These are phyloP conservation scores for Quillaja saponaria DNA, from an alignment of 306 rosid genomes.

Conservation along the genomic window DNA sequence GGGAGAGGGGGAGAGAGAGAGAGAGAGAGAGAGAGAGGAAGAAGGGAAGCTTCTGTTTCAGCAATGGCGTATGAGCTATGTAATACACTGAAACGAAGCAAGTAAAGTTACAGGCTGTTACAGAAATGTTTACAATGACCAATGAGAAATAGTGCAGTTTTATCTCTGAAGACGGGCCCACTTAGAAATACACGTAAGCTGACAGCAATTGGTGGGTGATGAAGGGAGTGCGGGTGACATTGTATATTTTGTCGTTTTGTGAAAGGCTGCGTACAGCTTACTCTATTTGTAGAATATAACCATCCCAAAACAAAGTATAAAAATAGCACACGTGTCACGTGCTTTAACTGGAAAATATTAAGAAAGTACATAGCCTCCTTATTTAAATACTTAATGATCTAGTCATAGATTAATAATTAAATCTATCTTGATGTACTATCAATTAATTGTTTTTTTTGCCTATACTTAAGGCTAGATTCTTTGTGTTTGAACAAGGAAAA, in stretches of 20 bases:
- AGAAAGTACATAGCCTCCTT: constrained; percentile 18
- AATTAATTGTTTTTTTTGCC: no score
- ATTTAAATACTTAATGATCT: neutral
- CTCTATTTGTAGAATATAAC: neutral
- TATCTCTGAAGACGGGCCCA: constrained; percentile 3
- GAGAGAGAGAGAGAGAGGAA: constrained; percentile 8
- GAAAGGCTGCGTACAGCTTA: neutral
- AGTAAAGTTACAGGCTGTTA: constrained; percentile 17
- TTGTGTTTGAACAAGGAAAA: no score
- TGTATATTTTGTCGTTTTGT: neutral
- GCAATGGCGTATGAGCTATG: neutral
- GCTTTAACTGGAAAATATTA: constrained; percentile 31
- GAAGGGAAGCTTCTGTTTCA: constrained; percentile 44
- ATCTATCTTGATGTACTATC: no score
- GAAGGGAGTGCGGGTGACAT: neutral
- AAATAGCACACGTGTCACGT: constrained; percentile 32
- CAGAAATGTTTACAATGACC: neutral
- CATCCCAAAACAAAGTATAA: neutral
- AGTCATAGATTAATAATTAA: constrained; percentile 11
- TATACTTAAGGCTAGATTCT: no score
- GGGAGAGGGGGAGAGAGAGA: constrained; percentile 29
- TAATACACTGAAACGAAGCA: neutral
- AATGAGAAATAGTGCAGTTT: neutral
- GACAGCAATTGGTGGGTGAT: neutral
- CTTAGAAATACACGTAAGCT: no score